phyloP scores from a whole-genome alignment of 2,329 filamentous ascomycete species.

The Fusarium anguioides region DNA sequence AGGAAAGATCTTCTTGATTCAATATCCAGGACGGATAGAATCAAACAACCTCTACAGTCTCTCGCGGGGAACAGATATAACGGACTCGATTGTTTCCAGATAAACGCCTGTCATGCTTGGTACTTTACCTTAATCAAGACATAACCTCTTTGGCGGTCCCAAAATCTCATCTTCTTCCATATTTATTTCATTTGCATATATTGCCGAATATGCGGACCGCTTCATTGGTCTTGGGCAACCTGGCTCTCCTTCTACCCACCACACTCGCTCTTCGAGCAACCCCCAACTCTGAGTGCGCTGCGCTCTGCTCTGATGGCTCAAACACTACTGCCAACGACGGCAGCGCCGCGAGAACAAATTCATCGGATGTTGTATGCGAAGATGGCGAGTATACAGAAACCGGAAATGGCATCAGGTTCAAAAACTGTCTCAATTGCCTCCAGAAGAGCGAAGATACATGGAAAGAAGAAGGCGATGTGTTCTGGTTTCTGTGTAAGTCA shows the following conservation, averaged over 20 bases:
- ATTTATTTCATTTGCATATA: neutral
- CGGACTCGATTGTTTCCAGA: neutral
- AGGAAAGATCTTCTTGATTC: neutral
- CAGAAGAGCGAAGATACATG: slow-evolving; percentile 53
- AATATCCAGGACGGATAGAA: too few species aligned
- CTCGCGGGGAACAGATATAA: neutral
- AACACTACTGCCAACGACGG: slow-evolving; percentile 50
- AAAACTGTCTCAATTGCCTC: slow-evolving; percentile 60
- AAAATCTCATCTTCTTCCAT: neutral
- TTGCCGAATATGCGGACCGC: neutral
- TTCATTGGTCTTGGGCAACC: neutral
- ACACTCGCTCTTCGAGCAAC: slow-evolving; percentile 52
- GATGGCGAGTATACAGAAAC: slow-evolving; percentile 53
- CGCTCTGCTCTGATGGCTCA: slow-evolving; percentile 57
- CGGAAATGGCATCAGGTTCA: slow-evolving; percentile 58
- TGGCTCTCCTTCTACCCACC: neutral
- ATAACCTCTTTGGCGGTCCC: neutral
- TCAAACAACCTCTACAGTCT: too few species aligned
- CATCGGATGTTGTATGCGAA: slow-evolving; percentile 60
- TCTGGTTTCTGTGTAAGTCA: slow-evolving; percentile 61
- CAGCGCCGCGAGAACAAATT: slow-evolving; percentile 54
- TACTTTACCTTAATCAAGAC: neutral
- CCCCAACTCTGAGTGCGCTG: slow-evolving; percentile 62
- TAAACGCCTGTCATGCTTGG: slow-evolving; percentile 27
- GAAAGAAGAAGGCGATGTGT: slow-evolving; percentile 36